Evolutionary conservation across 768 basidiomycete species (phyloP).

Genomic region (Pisolithus microcarpus): DNA sequence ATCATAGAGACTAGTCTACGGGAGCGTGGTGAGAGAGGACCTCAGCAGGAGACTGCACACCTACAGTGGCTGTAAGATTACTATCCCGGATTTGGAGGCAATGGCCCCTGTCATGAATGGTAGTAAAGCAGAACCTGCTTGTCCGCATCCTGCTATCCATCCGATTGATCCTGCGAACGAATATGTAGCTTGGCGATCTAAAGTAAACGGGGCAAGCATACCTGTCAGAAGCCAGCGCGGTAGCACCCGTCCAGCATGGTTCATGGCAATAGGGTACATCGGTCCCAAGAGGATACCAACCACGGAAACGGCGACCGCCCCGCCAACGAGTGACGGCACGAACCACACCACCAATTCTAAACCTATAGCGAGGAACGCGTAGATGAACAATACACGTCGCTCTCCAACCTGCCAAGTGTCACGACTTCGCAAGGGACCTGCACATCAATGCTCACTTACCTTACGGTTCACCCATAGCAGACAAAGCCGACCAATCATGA

Average conservation of each 20-base stretch:
- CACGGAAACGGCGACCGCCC: conserved; percentile 49
- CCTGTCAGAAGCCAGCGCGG: conserved; percentile 64
- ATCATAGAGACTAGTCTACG: conserved; percentile 34
- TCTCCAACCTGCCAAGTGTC: conserved; percentile 40
- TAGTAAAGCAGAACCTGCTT: conserved; percentile 63
- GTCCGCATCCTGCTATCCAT: conserved; percentile 64
- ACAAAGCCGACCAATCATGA: conserved; percentile 48
- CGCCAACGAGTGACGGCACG: conserved; percentile 44
- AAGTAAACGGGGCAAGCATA: not conserved
- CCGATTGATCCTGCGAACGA: conserved; percentile 42
- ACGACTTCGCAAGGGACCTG: not conserved
- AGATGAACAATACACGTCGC: conserved; percentile 45
- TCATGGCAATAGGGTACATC: conserved; percentile 56
- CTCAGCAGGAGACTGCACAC: not conserved
- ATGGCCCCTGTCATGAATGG: conserved; percentile 72
- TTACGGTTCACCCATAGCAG: conserved; percentile 51
- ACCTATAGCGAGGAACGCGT: conserved; percentile 45
- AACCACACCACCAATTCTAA: conserved; percentile 55
- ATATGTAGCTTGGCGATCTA: not conserved
- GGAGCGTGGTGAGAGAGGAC: not conserved
- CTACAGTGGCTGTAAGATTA: conserved; percentile 31
- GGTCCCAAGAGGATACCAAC: conserved; percentile 50
- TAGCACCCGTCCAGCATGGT: conserved; percentile 57
- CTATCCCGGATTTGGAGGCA: conserved; percentile 50
- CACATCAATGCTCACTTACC: conserved; percentile 18